Conservation (phyloP, 2,329 filamentous ascomycete genomes). For the Cucurbitaria berberidis region DNA sequence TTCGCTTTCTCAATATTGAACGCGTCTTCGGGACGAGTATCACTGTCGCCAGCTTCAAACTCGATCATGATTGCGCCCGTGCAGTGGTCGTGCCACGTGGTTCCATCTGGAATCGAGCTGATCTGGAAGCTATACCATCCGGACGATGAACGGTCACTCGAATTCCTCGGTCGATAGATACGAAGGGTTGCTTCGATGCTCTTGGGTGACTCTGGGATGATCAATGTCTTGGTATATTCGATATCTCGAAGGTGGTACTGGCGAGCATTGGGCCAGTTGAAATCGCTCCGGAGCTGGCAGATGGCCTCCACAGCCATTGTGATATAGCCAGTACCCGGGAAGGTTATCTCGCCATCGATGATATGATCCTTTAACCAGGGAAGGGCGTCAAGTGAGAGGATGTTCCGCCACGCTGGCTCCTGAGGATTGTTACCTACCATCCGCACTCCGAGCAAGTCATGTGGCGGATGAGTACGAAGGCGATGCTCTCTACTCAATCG, state of each 20-base stretch:
- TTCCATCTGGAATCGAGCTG: background rate
- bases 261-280: too few species aligned
- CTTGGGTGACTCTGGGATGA: background rate
- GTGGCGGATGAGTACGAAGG: conserved; percentile 9
- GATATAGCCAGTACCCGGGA: background rate
- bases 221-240: background rate
- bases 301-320: conserved; percentile 5
- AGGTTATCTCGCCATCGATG: conserved; percentile 21
- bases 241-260: background rate
- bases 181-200: background rate
- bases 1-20: background rate
- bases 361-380: conserved; percentile 11
- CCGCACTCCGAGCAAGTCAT: conserved; percentile 9
- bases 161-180: too few species aligned
- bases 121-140: background rate
- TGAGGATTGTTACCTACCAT: background rate
- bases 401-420: conserved; percentile 27
- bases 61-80: background rate
- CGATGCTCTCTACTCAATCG: conserved; percentile 8
- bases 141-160: background rate
- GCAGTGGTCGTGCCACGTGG: background rate
- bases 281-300: background rate
- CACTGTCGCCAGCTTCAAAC: background rate
- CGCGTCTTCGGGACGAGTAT: background rate
- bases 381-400: conserved; percentile 17